Evolutionary conservation across 768 basidiomycete species (phyloP).

Genomic region (Pisolithus albus): DNA sequence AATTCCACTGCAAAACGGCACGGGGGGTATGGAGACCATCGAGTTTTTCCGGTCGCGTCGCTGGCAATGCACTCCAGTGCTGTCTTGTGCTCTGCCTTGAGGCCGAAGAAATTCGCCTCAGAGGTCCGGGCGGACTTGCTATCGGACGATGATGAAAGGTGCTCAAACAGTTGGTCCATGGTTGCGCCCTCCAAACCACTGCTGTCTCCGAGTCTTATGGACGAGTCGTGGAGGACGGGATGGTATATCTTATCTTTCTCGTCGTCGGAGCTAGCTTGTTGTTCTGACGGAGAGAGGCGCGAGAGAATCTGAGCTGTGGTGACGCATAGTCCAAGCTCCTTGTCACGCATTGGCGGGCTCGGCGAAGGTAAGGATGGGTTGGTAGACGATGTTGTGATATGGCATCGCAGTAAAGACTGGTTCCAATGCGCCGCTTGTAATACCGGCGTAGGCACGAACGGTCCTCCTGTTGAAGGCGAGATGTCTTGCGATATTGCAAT

Average conservation of each 20-base stretch:
- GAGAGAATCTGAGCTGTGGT: constrained; percentile 46
- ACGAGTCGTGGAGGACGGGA: constrained; percentile 62
- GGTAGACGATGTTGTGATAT: constrained; percentile 39
- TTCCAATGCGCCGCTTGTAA: constrained; percentile 79
- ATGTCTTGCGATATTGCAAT: constrained; percentile 66
- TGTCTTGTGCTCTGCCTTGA: constrained; percentile 40
- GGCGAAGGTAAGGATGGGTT: constrained; percentile 26
- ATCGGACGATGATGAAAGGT: constrained; percentile 18
- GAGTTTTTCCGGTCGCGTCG: constrained; percentile 38
- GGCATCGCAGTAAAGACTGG: constrained; percentile 59
- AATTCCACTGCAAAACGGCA: constrained; percentile 87
- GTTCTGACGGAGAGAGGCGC: constrained; percentile 19
- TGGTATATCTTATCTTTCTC: constrained; percentile 43
- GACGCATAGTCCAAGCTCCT: constrained; percentile 62
- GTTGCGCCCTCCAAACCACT: constrained; percentile 45
- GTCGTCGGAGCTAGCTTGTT: constrained; percentile 7
- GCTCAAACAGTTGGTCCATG: constrained; percentile 67
- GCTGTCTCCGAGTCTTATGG: constrained; percentile 68
- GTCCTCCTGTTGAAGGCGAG: constrained; percentile 60
- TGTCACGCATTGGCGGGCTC: constrained; percentile 35
- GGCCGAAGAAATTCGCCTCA: constrained; percentile 60
- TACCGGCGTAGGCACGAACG: constrained; percentile 60
- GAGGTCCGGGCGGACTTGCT: constrained; percentile 24
- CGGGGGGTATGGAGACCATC: constrained; percentile 71
- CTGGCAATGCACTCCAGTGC: constrained; percentile 35